Percentiles rank a stretch among this genome's conserved stretches.
Conservation (phyloP, 2,329 filamentous ascomycete species). For the Chaetomiaceae sp. region DNA sequence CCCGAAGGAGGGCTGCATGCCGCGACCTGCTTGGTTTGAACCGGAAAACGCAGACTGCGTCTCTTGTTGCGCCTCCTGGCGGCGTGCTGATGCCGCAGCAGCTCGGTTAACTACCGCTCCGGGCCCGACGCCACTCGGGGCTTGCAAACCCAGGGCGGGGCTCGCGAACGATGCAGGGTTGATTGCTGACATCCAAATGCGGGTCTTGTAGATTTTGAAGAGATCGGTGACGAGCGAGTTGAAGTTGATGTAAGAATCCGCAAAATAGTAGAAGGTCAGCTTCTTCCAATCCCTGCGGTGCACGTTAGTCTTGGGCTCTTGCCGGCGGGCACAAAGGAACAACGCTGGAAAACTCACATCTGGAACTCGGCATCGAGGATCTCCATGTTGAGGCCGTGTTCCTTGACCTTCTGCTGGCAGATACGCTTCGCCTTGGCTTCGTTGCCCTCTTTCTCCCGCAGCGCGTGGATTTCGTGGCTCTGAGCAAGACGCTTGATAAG, state of each 20-base stretch:
- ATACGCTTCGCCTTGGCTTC: constrained; percentile 96
- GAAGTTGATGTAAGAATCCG: constrained; percentile 97
- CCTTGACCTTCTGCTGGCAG: constrained; percentile 92
- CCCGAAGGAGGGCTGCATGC: constrained; percentile 38
- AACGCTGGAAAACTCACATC: constrained; percentile 60
- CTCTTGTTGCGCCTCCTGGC: constrained; percentile 41
- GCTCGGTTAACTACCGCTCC: constrained; percentile 56
- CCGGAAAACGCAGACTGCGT: constrained; percentile 33
- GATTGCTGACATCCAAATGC: constrained; percentile 99
- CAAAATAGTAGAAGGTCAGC: constrained; percentile 97
- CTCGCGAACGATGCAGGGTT: constrained; percentile 94
- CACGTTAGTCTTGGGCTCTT: background rate
- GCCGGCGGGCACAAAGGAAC: background rate
- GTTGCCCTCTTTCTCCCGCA: constrained; percentile 93
- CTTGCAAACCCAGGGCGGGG: constrained; percentile 64
- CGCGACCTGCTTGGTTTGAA: constrained; percentile 34
- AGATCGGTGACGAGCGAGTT: constrained; percentile 94
- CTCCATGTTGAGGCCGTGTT: constrained; percentile 95
- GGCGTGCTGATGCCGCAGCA: constrained; percentile 42
- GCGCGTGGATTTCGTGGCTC: constrained; percentile 77
- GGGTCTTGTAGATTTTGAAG: constrained; percentile 98
- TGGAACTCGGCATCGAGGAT: constrained; percentile 98
- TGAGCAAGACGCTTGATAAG: constrained; percentile 94
- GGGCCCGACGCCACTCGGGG: constrained; percentile 60
- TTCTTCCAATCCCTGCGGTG: constrained; percentile 88